Base-by-base conservation (phyloP, 1,139 yeast species). In the Pichia sp. region DNA sequence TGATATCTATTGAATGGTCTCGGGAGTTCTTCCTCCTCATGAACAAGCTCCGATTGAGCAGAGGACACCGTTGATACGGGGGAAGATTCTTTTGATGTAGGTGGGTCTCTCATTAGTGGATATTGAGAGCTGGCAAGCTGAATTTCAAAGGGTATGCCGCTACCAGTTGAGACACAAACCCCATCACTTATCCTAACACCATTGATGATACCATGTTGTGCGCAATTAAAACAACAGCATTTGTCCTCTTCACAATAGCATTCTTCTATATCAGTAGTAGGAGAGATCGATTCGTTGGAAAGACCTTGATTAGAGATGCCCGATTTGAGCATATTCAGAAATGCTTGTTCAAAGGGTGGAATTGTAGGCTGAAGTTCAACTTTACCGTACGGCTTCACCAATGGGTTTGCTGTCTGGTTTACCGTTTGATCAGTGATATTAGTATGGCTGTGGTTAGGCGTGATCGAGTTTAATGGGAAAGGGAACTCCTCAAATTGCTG, bases 221-320 rank as follows among this genome's bases (percentile, higher is more conserved):
- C 76, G 55, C 79, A 74, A 44, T 72, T 69, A 26, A 61, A 55
- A 49, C 80, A 74, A 24, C 61, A 67, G 51, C 80, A 74, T 5
- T 61, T 59, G 24, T 66, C 66, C 1, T 62, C 56, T 0, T 67
- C 58, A 54, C 80, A 74, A 5, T 52, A 46, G 44, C 79, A 73
- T 4, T 55, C 57, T 1, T 46, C 37, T 5, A 27, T 34, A 18
- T 30, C 31, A n/a, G 32, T 10, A 4, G 41, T 27, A 4, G 31
- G 35, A 4, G 44, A 24, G 3, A 15, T 31, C 12, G 32, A 14
- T 8, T 25, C 25, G n/a, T 16, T 11, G 5, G 3, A 9, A 5
- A 15, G 19, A 24, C n/a, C 23, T 26, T 29, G 26, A 3, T 8
- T 14, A 14, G 12, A 14, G 12, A 6, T 25, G 10, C 2, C 38